Base-by-base conservation (phyloP, 768 basidiomycete species). In the Russula brevipes region DNA sequence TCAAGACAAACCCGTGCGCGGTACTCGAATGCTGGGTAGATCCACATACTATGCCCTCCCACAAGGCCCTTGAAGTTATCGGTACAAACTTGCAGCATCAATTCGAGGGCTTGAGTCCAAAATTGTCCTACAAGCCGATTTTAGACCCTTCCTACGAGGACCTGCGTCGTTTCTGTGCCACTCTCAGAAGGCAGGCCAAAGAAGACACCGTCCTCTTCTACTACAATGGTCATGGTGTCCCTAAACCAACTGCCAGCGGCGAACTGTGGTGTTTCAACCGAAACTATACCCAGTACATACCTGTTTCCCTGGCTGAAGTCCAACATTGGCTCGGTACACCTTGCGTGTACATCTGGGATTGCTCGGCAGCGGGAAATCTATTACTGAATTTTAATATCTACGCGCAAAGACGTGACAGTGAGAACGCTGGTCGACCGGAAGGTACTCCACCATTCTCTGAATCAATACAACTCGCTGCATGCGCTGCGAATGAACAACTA, bases 191-290 rank as follows among this genome's bases (percentile, higher is more conserved):
- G 70, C 84, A 87, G 54, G 94, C 96, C 1, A 93, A 94, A 73
- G 90, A 94, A 42, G 97, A 99, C 71, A 87, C 97, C 2, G 87
- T 93, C 7, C 78, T 98, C 35, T 96, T 98, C 75, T 93, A 98
- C 75, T 99, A 98, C 76, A 99, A 98, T 67, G 97, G 97, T 3
- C 97, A 98, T 66, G 97, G 97, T 30, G 97, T 99, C 24, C 96
- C 96, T 2, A 95, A 92, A 70, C 97, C 97, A 11, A 98, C 97
- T 0, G 80, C 90, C 0, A 94, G 91, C 66, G 91, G 97, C 30
- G 97, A 99, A 75, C 81, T 99, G 57, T 99, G 97, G 97, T 95
- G 97, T 60, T 99, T 99, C 79, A 98, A 99, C 75, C 82, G 87
- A 70, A 89, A 85, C 68, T 98, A 98, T 74, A 98, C 97, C 0